Percentiles rank a stretch among this genome's conserved stretches.
Conservation (phyloP, 1,284 basidiomycete species). For the Pulchroboletus neoregius region DNA sequence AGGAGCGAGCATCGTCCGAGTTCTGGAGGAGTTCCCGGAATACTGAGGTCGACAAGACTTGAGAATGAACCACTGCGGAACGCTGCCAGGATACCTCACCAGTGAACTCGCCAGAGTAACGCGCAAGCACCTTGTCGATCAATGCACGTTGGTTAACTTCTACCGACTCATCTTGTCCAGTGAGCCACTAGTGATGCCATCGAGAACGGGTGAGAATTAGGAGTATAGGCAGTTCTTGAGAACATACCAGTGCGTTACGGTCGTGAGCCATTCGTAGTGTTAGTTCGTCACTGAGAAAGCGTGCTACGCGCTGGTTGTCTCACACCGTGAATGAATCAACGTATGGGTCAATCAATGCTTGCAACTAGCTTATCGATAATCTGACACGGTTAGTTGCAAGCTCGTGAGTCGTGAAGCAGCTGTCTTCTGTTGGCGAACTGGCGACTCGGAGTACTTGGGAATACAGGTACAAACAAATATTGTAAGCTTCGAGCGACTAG, state of each 20-base stretch:
- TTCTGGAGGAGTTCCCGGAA: conserved; percentile 93
- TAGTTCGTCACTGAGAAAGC: no score
- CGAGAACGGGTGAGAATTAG: background rate
- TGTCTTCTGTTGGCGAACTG: no score
- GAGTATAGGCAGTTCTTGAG: background rate
- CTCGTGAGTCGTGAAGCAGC: no score
- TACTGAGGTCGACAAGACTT: conserved; percentile 39
- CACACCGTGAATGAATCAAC: no score
- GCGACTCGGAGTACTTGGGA: no score
- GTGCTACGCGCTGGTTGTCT: no score
- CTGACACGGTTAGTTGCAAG: no score
- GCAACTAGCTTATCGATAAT: no score
- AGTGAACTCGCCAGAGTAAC: conserved; percentile 93
- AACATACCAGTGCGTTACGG: conserved; percentile 4
- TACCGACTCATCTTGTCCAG: conserved; percentile 77
- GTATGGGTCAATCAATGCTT: no score
- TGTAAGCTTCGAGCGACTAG: no score
- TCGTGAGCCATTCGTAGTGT: conserved; percentile 2
- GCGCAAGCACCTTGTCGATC: conserved; percentile 92
- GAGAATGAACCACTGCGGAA: background rate
- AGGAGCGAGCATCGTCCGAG: conserved; percentile 90
- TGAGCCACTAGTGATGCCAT: conserved; percentile 53
- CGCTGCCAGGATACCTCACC: conserved; percentile 34
- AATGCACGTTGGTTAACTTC: conserved; percentile 95
- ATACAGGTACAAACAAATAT: no score